A percentile compares a stretch with the other conserved stretches of the same genome.
These are phyloP conservation scores for Phlyctochytrium planicorne DNA, from an alignment of 192 early-diverging fungal species.

Conservation along the genomic window DNA sequence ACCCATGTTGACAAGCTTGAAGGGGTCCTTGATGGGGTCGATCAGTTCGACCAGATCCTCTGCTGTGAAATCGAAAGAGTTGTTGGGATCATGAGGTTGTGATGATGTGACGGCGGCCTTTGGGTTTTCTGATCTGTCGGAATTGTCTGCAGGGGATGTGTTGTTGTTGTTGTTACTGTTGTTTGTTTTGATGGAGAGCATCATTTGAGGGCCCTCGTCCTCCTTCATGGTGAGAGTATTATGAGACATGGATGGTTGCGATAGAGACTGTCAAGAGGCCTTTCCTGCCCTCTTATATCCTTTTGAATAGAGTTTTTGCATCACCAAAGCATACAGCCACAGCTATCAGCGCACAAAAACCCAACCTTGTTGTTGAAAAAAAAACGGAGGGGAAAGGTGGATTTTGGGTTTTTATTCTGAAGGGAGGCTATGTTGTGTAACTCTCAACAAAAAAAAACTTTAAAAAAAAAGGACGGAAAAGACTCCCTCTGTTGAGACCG, in stretches of 20 bases:
- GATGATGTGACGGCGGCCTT: too few species aligned
- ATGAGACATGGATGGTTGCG: neutral
- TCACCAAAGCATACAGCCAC: too few species aligned
- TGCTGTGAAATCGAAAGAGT: slow-evolving; percentile 16
- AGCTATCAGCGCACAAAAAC: too few species aligned
- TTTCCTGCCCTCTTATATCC: too few species aligned
- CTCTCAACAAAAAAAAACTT: neutral
- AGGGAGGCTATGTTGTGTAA: too few species aligned
- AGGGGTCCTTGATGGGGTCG: slow-evolving; percentile 44
- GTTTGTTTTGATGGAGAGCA: neutral
- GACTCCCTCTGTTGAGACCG: neutral
- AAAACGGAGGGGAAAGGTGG: too few species aligned
- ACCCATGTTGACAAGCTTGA: slow-evolving; percentile 23
- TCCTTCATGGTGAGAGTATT: neutral
- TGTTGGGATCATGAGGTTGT: neutral
- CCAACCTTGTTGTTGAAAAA: too few species aligned
- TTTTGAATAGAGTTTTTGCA: too few species aligned
- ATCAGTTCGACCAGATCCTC: slow-evolving; percentile 38
- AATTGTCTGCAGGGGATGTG: neutral
- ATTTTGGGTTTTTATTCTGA: too few species aligned
- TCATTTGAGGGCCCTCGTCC: neutral
- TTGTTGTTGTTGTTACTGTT: neutral
- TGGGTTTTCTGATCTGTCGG: neutral
- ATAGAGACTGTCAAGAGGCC: neutral
- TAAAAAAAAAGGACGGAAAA: neutral